These are phyloP conservation scores for Eleusine coracana DNA, from an alignment of 176 grass and related monocot genomes.

Conservation along the genomic window DNA sequence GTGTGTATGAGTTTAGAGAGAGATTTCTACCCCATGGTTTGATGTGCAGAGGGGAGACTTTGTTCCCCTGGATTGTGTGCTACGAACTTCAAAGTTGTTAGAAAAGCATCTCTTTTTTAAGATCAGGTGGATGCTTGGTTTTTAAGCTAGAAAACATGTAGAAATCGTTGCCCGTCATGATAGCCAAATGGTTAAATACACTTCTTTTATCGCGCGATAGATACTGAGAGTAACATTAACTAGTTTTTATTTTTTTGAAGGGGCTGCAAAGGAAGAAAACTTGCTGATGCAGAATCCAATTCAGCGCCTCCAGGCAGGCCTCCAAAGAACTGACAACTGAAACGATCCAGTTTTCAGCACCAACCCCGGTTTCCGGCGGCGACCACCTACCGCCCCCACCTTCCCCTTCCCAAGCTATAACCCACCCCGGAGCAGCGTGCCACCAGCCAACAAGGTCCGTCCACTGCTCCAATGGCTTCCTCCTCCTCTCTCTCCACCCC, in stretches of 20 bases:
- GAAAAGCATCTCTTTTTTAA: not conserved
- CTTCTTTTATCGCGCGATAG: not conserved
- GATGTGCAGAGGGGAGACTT: not conserved
- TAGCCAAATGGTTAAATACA: not conserved
- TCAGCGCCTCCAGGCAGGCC: not conserved
- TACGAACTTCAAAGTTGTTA: too few species aligned
- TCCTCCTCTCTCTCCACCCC: constrained; percentile 19
- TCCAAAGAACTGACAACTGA: not conserved
- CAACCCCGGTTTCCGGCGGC: constrained; percentile 28
- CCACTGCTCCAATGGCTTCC: constrained; percentile 33
- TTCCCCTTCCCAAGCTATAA: constrained; percentile 11
- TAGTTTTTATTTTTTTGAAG: too few species aligned
- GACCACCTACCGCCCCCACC: constrained; percentile 38
- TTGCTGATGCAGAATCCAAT: not conserved
- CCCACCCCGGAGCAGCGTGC: constrained; percentile 9
- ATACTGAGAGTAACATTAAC: too few species aligned
- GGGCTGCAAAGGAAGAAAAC: not conserved
- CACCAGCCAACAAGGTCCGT: constrained; percentile 11
- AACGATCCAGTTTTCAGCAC: not conserved
- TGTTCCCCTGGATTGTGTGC: too few species aligned
- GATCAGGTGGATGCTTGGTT: not conserved
- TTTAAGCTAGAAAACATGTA: not conserved
- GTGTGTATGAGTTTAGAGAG: not conserved
- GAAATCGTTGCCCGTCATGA: not conserved
- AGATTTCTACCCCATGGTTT: not conserved